Base-by-base conservation (phyloP, 164 flowering plant species). In the Vitis amurensis region DNA sequence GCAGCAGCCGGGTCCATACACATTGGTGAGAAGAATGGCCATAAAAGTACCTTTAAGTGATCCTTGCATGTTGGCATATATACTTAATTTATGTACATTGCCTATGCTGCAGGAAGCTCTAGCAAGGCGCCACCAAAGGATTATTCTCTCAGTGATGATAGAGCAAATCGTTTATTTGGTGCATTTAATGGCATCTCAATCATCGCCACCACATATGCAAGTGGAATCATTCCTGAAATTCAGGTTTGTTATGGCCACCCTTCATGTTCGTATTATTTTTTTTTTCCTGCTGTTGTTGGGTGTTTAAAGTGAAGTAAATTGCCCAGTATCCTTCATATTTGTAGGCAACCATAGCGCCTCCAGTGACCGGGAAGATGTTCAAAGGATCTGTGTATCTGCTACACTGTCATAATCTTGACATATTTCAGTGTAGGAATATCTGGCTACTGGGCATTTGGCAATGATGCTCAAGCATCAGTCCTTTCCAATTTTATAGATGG, bases 161-260 rank as follows among this genome's bases (percentile, higher is more conserved):
- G 55, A 8, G 52, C 48, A 50, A 70, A 72, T 61, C 72, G 73
- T 0, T 1, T 77, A 7, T 82, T 86, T 61, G 78, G 77, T 13
- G 47, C 71, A 1, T 63, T 80, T 51, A 86, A 80, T 64, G 87
- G 73, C 12, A 66, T 86, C 50, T 75, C 86, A 11, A 82, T 86
- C 61, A 82, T 86, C 4, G 80, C 84, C 13, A 82, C 89, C 2
- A 72, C 86, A 4, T 84, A 68, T 55, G 87, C 79, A 0, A 74
- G 76, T 70, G 87, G 87, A 50, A 84, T 86, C 12, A 73, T 86
- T 65, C 89, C 89, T 15, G 89, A 86, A 70, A 84, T 86, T 55
- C 87, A 86, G 87, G 89, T 85, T 19, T n/a, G 16, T 14, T 64
- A 13, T 56, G 7, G 11, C n/a, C 9, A 6, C 5, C 3, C 19